A percentile compares a stretch with the other conserved stretches of the same genome.
Conservation (phyloP, 257 asterid genomes). For the Nicotiana tabacum region DNA sequence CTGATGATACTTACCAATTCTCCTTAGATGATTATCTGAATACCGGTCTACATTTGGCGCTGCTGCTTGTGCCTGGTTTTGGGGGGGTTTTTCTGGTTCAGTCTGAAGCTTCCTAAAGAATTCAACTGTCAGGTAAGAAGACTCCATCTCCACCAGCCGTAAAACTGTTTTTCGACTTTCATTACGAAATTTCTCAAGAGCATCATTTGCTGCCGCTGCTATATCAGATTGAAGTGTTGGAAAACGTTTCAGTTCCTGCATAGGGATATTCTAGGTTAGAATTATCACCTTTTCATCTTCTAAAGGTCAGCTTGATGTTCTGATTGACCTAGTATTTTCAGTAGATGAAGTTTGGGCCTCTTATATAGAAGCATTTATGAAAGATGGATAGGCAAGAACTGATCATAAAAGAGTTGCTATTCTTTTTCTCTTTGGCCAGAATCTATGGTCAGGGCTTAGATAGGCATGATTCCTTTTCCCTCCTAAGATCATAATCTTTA, state of each 20-base stretch:
- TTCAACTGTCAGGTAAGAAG: constrained; percentile 89
- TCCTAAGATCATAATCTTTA: background rate
- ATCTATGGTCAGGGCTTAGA: too few relatives aligned
- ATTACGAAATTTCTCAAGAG: constrained; percentile 92
- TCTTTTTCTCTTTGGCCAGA: background rate
- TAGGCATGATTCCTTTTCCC: background rate
- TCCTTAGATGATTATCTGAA: constrained; percentile 67
- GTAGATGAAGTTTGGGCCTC: background rate
- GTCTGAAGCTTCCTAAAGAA: constrained; percentile 81
- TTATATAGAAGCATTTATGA: background rate
- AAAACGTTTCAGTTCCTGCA: constrained; percentile 86
- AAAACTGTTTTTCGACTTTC: constrained; percentile 82
- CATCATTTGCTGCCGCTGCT: constrained; percentile 90
- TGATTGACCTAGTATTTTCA: background rate
- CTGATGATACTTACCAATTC: constrained; percentile 48
- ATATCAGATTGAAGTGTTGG: constrained; percentile 88
- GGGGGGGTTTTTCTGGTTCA: constrained; percentile 63
- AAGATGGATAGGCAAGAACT: background rate
- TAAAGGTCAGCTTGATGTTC: background rate
- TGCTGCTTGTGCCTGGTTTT: constrained; percentile 22
- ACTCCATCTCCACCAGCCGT: constrained; percentile 96
- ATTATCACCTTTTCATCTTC: background rate
- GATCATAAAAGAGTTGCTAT: background rate
- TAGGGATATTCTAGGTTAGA: background rate
- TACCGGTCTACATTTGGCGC: constrained; percentile 65